Conservation (phyloP, 73 alveolate genomes). For the Symbiodinium natans region DNA sequence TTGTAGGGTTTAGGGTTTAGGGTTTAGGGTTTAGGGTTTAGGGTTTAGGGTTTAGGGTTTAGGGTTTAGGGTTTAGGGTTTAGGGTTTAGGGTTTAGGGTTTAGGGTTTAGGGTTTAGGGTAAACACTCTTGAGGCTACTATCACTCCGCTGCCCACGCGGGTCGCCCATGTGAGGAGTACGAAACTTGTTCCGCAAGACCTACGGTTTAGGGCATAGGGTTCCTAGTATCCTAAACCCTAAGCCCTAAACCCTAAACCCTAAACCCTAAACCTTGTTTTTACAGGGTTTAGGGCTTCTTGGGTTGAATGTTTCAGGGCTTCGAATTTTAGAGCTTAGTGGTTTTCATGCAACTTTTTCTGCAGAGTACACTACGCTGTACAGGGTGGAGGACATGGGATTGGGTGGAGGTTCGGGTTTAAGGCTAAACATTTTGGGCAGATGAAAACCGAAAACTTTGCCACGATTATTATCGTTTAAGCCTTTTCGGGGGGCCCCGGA, state of each 20-base stretch:
- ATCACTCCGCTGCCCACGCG: conserved; percentile 57
- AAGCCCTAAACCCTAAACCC: background rate
- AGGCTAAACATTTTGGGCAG: too few species aligned
- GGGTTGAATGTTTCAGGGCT: too few species aligned
- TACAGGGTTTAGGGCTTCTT: too few species aligned
- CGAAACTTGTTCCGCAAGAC: background rate
- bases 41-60: background rate
- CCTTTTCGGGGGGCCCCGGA: too few species aligned
- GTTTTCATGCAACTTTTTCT: too few species aligned
- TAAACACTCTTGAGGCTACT: background rate
- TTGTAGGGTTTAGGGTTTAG: background rate
- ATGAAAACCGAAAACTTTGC: too few species aligned
- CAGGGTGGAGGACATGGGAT: too few species aligned
- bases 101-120: background rate
- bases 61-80: background rate
- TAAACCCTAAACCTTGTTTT: too few species aligned
- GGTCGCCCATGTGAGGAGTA: conserved; percentile 47
- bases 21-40: background rate
- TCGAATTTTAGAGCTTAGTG: too few species aligned
- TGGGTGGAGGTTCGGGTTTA: too few species aligned
- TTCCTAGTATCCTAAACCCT: background rate
- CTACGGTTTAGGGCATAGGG: background rate
- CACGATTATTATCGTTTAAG: too few species aligned
- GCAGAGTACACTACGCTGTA: too few species aligned
- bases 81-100: background rate